phyloP scores from a whole-genome alignment of 106 monocot genomes.

The Allium cepa region DNA sequence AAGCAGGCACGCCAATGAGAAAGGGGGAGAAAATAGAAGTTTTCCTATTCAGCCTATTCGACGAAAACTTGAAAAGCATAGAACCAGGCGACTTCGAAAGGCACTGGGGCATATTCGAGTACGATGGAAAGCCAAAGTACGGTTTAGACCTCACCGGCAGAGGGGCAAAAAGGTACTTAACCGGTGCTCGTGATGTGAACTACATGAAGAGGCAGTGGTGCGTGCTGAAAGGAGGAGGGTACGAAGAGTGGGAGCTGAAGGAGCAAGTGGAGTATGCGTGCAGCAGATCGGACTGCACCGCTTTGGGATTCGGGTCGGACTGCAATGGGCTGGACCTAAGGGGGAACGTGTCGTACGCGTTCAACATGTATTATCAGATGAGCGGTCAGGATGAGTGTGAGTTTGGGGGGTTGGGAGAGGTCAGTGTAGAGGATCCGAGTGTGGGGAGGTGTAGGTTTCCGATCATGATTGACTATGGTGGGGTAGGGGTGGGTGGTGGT shows the following conservation, averaged over 20 bases:
- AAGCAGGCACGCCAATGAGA: conserved; percentile 28
- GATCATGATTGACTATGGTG: conserved; percentile 27
- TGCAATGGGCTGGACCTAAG: conserved; percentile 18
- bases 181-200: conserved; percentile 21
- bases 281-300: conserved; percentile 25
- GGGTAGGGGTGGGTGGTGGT: no score
- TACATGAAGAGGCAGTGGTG: conserved; percentile 46
- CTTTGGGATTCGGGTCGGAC: conserved; percentile 24
- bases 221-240: conserved; percentile 7
- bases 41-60: conserved; percentile 43
- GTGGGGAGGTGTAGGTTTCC: conserved; percentile 29
- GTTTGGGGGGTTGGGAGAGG: conserved; percentile 23
- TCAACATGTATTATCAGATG: conserved; percentile 36
- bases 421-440: conserved; percentile 21
- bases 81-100: conserved; percentile 51
- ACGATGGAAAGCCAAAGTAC: conserved; percentile 52
- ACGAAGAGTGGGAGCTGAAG: conserved; percentile 7
- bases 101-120: conserved; percentile 58
- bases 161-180: conserved; percentile 7
- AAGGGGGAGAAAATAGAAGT: conserved; percentile 13
- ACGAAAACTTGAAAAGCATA: conserved; percentile 46
- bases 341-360: conserved; percentile 39
- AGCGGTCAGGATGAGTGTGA: conserved; percentile 28
- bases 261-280: conserved; percentile 28
- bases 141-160: conserved; percentile 17